A percentile compares a stretch with the other conserved stretches of the same genome.
These are phyloP conservation scores for Takashimella tepidaria DNA, from an alignment of 1,284 basidiomycete species.

Conservation along the genomic window DNA sequence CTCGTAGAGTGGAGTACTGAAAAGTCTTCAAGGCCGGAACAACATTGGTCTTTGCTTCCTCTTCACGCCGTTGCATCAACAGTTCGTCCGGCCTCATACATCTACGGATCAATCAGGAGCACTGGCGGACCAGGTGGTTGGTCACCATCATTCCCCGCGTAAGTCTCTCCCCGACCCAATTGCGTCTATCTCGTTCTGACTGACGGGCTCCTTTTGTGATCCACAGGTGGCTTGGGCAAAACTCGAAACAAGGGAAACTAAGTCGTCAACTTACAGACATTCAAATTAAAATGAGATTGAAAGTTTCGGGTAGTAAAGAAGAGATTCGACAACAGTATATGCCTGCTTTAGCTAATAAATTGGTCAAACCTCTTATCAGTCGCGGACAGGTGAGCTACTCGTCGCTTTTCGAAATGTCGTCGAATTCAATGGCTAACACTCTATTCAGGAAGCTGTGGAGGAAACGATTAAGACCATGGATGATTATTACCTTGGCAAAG, in stretches of 20 bases:
- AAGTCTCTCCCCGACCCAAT: conserved; percentile 48
- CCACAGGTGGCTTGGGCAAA: conserved; percentile 96
- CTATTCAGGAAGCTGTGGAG: conserved; percentile 62
- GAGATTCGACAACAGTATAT: conserved; percentile 91
- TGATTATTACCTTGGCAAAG: conserved; percentile 84
- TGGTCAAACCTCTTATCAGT: conserved; percentile 69
- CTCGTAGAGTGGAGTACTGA: not conserved
- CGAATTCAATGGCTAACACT: too few relatives aligned
- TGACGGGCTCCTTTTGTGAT: too few relatives aligned
- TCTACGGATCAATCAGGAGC: conserved; percentile 59
- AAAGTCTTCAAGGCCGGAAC: conserved; percentile 61
- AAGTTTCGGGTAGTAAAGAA: conserved; percentile 78
- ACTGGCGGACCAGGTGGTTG: conserved; percentile 49
- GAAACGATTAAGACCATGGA: conserved; percentile 86
- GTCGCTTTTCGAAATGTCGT: conserved; percentile 14
- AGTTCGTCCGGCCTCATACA: conserved; percentile 72
- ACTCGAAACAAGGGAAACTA: conserved; percentile 85
- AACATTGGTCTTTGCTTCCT: conserved; percentile 95
- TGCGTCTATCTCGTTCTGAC: not conserved
- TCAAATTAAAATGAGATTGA: conserved; percentile 90
- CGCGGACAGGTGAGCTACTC: conserved; percentile 51
- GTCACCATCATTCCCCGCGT: conserved; percentile 75
- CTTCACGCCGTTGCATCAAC: conserved; percentile 86
- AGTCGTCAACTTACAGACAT: conserved; percentile 77
- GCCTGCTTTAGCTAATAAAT: conserved; percentile 70